phyloP scores from a whole-genome alignment of 192 early-diverging fungal species.

The Coemansia reversa region DNA sequence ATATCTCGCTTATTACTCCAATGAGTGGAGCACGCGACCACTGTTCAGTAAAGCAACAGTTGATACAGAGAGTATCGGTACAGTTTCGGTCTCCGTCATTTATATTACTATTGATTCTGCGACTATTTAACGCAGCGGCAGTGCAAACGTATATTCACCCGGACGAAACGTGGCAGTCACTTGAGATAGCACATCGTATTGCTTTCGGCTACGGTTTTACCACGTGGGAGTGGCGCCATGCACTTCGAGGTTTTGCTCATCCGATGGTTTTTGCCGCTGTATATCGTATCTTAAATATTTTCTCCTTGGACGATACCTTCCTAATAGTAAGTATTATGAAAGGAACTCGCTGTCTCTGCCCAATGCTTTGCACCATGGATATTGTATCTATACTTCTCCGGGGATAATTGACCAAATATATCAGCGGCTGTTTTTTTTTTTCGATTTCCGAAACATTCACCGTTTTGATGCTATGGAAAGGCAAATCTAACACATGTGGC shows the following conservation, averaged over 20 bases:
- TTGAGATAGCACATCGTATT: slow-evolving; percentile 85
- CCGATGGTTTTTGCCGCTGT: slow-evolving; percentile 80
- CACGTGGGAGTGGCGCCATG: slow-evolving; percentile 92
- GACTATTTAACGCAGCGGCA: slow-evolving; percentile 30
- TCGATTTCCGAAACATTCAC: too few species aligned
- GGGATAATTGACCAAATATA: too few species aligned
- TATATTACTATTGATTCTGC: slow-evolving; percentile 24
- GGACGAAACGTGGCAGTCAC: slow-evolving; percentile 97
- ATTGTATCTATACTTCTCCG: too few species aligned
- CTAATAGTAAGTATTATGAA: slow-evolving; percentile 60
- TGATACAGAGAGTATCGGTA: background rate
- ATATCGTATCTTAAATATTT: slow-evolving; percentile 62
- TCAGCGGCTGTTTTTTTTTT: too few species aligned
- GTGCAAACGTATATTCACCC: slow-evolving; percentile 82
- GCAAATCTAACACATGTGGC: too few species aligned
- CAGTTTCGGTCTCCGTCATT: slow-evolving; percentile 4
- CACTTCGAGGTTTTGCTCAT: slow-evolving; percentile 78
- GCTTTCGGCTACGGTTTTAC: slow-evolving; percentile 88
- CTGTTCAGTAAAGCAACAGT: background rate
- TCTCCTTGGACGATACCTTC: slow-evolving; percentile 63
- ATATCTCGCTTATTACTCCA: too few species aligned
- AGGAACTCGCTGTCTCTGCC: background rate
- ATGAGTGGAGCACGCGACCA: slow-evolving; percentile 7
- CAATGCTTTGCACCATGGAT: too few species aligned
- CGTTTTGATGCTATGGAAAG: too few species aligned